A percentile compares a stretch with the other conserved stretches of the same genome.
phyloP scores from a whole-genome alignment of 345 rosid species.

The Acer campestre region DNA sequence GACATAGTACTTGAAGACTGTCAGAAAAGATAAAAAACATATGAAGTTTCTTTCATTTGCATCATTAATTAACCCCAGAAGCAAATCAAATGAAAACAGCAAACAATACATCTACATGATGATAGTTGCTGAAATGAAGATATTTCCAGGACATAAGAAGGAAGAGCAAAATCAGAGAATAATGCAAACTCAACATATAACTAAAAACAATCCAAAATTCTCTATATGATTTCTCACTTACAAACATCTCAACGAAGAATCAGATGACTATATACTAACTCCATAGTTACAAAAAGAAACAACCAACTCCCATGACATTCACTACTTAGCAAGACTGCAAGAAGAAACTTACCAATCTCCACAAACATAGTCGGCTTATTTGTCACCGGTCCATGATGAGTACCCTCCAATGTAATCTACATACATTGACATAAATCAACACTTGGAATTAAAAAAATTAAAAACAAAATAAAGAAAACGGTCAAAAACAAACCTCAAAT shows the following conservation, averaged over 20 bases:
- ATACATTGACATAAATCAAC: constrained; percentile 20
- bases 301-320: no score
- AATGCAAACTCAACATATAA: background rate
- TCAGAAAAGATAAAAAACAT: background rate
- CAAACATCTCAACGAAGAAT: background rate
- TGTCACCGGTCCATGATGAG: constrained; percentile 93
- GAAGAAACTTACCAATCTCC: constrained; percentile 66
- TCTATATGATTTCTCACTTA: background rate
- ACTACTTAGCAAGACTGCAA: background rate
- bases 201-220: background rate
- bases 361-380: constrained; percentile 84
- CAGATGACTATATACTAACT: background rate
- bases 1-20: background rate
- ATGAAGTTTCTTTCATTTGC: background rate
- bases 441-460: background rate
- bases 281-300: background rate
- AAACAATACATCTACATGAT: background rate
- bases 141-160: background rate
- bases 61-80: background rate
- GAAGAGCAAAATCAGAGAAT: background rate
- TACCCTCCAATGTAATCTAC: constrained; percentile 89
- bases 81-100: background rate
- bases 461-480: background rate
- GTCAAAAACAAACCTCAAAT: constrained; percentile 63
- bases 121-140: background rate